phyloP scores from a whole-genome alignment of 2,329 filamentous ascomycete genomes.

The Aspergillus sp. region DNA sequence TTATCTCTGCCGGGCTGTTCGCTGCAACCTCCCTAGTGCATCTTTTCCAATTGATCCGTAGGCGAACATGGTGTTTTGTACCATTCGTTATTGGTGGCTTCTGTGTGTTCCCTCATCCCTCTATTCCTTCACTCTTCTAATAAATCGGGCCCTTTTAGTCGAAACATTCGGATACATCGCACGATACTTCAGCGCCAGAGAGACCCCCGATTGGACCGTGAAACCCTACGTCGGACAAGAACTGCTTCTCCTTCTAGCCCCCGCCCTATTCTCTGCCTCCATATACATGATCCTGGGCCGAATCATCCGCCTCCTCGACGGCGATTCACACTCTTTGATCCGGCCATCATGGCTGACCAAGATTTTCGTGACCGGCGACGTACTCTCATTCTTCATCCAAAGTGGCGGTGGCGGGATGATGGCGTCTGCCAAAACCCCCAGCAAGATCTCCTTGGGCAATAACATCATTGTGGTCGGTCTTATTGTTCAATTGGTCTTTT shows the following conservation, averaged over 20 bases:
- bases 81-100: slow-evolving; percentile 36
- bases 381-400: slow-evolving; percentile 3
- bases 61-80: slow-evolving; percentile 30
- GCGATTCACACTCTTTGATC: background rate
- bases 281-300: slow-evolving; percentile 3
- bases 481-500: background rate
- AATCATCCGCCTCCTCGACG: background rate
- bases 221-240: slow-evolving; percentile 1
- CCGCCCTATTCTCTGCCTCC: slow-evolving; percentile 1
- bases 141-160: background rate
- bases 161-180: background rate
- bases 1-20: slow-evolving; percentile 28
- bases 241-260: slow-evolving; percentile 1
- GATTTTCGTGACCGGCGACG: slow-evolving; percentile 1
- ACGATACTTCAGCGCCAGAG: background rate
- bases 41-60: slow-evolving; percentile 25
- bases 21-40: slow-evolving; percentile 20
- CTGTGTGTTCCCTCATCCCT: slow-evolving; percentile 30
- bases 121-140: background rate
- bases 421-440: background rate
- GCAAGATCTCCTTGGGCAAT: background rate
- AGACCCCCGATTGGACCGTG: slow-evolving; percentile 1
- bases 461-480: background rate
- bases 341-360: background rate
- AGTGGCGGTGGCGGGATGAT: slow-evolving; percentile 3